Evolutionary conservation across 2,329 filamentous ascomycete genomes (phyloP), one percentile per base, ranked within the genome.

Genomic region (Talaromyces sp.): DNA sequence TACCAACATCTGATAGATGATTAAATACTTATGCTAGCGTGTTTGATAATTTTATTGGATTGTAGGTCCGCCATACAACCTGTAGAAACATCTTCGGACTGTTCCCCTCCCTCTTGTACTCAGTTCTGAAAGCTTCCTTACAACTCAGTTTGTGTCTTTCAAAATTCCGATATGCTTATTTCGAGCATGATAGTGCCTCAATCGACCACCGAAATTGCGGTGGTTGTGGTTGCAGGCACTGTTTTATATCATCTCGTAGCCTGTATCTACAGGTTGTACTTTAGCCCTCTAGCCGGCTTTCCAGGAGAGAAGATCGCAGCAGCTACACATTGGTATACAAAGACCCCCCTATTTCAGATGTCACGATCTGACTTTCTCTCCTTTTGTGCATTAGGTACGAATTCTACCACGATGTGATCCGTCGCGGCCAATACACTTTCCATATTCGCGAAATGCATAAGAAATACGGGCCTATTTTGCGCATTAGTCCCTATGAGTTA

Each of bases 271-370:
- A 69, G 74, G 35, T 68, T 76, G 3, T 78, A 73, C 65, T 70
- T 76, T 60, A 71, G 75, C 50, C 75, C 74, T n/a, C 70, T 80
- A 3, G 63, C 67, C 9, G 61, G 68, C 7, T 72, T 80, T 16
- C 75, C 72, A 1, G 77, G 73, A 7, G 69, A 73, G 0, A 75
- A 69, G 45, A 47, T 75, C 33, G 77, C 77, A 2, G 78, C 78
- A 0, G 33, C 73, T 2, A 71, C 72, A 37, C 59, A 68, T 22
- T 70, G 70, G 64, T 77, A 77, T 63, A 45, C 31, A 31, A 9
- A 10, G 1, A n/a, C 75, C 78, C 50, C 72, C 73, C 39, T 79
- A 78, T 54, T 68, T 8, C 16, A n/a, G 3, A 72, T 66, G 65
- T 71, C 3, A 54, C 63, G 68, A 50, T 71, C 67, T 47, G 68